These are phyloP conservation scores for Lumnitzera racemosa DNA, from an alignment of 345 rosid species.

Conservation along the genomic window DNA sequence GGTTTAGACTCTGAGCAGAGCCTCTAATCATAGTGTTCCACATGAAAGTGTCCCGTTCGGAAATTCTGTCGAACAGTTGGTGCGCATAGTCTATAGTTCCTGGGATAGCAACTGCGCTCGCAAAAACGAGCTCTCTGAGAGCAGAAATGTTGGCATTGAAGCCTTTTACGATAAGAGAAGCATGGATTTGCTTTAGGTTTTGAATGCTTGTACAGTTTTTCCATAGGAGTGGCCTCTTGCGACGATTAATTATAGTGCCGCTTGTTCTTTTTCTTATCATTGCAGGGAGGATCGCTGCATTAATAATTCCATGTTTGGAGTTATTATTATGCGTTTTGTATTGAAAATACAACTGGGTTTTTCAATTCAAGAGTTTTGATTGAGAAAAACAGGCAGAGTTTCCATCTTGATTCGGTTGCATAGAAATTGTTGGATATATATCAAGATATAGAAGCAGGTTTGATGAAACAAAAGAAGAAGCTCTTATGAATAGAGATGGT, in stretches of 20 bases:
- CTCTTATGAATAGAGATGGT: too few relatives aligned
- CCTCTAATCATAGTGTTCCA: slow-evolving; percentile 67
- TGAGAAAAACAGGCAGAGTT: too few relatives aligned
- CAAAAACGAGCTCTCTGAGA: slow-evolving; percentile 48
- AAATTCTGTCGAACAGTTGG: slow-evolving; percentile 36
- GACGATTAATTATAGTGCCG: slow-evolving; percentile 15
- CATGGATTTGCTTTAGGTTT: slow-evolving; percentile 52
- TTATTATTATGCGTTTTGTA: too few relatives aligned
- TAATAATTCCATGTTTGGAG: too few relatives aligned
- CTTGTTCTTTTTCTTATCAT: slow-evolving; percentile 17
- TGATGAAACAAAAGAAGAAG: too few relatives aligned
- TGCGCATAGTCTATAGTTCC: slow-evolving; percentile 41
- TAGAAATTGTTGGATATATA: too few relatives aligned
- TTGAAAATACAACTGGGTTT: too few relatives aligned
- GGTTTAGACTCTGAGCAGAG: slow-evolving; percentile 32
- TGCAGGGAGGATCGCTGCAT: neutral
- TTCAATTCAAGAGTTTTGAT: too few relatives aligned
- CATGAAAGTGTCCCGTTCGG: slow-evolving; percentile 57
- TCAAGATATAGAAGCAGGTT: too few relatives aligned
- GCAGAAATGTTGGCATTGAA: slow-evolving; percentile 25
- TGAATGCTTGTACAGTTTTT: slow-evolving; percentile 35
- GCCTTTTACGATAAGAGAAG: slow-evolving; percentile 41
- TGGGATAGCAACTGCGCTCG: slow-evolving; percentile 29
- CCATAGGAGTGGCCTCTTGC: slow-evolving; percentile 14
- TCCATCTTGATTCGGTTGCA: too few relatives aligned